phyloP scores from a whole-genome alignment of 83 land plant genomes.

The Picea mariana region DNA sequence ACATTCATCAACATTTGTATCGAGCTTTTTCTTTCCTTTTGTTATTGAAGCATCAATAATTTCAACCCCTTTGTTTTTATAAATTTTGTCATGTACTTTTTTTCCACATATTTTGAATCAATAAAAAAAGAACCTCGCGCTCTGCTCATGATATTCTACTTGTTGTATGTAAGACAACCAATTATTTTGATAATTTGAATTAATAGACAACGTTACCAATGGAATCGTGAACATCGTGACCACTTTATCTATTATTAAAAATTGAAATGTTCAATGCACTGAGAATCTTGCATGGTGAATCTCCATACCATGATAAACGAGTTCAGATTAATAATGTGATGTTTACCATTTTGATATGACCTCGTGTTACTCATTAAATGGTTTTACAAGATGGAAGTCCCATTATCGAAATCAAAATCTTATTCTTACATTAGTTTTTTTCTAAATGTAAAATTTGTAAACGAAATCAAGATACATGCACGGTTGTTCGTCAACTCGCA shows the following conservation, averaged over 20 bases:
- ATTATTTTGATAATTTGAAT: neutral
- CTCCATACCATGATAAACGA: neutral
- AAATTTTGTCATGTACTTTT: conserved; percentile 9
- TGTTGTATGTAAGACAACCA: neutral
- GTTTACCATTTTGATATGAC: conserved; percentile 4
- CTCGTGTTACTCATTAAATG: neutral
- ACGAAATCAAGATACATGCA: conserved; percentile 5
- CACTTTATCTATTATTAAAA: too few relatives aligned
- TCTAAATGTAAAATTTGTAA: neutral
- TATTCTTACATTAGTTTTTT: neutral
- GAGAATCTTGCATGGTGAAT: conserved; percentile 1
- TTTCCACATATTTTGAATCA: neutral
- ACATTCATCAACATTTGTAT: too few relatives aligned
- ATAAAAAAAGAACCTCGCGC: neutral
- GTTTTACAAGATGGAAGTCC: conserved; percentile 14
- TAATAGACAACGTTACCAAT: neutral
- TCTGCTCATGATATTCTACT: neutral
- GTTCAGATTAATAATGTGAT: too few relatives aligned
- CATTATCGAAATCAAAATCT: neutral
- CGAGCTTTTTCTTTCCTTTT: neutral
- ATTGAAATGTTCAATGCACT: neutral
- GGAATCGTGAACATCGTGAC: neutral
- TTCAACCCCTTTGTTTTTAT: neutral
- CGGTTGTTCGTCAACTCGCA: conserved; percentile 6
- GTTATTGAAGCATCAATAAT: conserved; percentile 17